Evolutionary conservation across 2,329 filamentous ascomycete genomes (phyloP), one percentile per base, ranked within the genome.

Genomic region (Drechslerella dactyloides): DNA sequence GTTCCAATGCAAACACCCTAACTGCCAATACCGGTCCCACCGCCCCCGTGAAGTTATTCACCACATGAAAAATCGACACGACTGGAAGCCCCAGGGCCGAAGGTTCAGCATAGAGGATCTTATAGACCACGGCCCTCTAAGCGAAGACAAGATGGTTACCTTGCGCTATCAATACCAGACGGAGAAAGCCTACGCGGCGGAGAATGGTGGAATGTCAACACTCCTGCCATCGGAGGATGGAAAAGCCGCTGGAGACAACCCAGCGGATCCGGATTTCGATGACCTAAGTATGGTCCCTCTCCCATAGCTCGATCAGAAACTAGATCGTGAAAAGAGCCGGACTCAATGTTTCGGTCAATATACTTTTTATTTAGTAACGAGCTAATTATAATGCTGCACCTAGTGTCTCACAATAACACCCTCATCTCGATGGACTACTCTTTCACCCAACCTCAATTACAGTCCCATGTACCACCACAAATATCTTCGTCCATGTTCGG

Each of bases 401-500:
- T 42, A 42, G 37, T 42, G 2, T 72, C 68, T 3, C 50, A 61
- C 10, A 54, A 70, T 57, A 60, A 72, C 33, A 72, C 60, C 11
- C 21, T 72, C 1, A 23, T 61, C 4, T 65, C 68, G 11, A 65
- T 72, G 55, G 68, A 72, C 8, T 72, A 72, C 15, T 65, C 60
- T 1, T 65, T 51, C 35, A 61, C 68, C 11, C 58, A 62, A 21
- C 44, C 68, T 10, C 55, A 55, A 27, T 52, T 72, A 48, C 68
- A 65, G 23, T 35, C 55, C 6, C 68, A 65, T 17, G 17, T 65
- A 15, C 50, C 21, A 13, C 51, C 40, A 17, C 60, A 63, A 52
- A 30, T 72, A 13, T 65, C 68, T 8, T 72, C 68, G 15, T 72
- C 68, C 27, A 65, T 72, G 60, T 72, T 72, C 44, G 68, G 54